phyloP scores from a whole-genome alignment of 371 early-diverging fungal genomes.

The Syncephalis plumigaleata region DNA sequence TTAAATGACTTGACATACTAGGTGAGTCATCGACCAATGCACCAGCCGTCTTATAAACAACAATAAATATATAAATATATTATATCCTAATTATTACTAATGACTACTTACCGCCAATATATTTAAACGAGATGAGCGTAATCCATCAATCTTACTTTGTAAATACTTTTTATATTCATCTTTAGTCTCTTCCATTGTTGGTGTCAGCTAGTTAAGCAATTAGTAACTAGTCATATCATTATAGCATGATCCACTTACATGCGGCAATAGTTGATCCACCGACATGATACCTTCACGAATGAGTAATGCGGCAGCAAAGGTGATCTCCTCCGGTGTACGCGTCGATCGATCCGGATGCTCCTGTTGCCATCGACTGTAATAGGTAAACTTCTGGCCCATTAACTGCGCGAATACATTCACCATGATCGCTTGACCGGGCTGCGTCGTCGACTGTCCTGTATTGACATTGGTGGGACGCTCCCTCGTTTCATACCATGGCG shows the following conservation, averaged over 20 bases:
- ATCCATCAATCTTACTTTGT: background rate
- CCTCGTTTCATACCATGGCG: conserved; percentile 33
- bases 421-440: conserved; percentile 3
- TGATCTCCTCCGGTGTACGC: conserved; percentile 15
- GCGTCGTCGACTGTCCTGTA: conserved; percentile 2
- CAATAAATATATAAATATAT: background rate
- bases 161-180: conserved; percentile 23
- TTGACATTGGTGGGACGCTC: too few species aligned
- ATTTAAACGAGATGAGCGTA: background rate
- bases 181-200: conserved; percentile 31
- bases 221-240: background rate
- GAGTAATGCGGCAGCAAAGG: conserved; percentile 16
- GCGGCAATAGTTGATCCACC: conserved; percentile 54
- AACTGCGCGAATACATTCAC: conserved; percentile 42
- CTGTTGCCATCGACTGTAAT: conserved; percentile 4
- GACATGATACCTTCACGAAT: conserved; percentile 41
- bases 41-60: conserved; percentile 13
- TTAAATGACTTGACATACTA: background rate
- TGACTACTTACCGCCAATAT: background rate
- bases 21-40: conserved; percentile 17
- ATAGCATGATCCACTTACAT: conserved; percentile 12
- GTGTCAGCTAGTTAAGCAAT: conserved; percentile 19
- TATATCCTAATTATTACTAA: background rate
- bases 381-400: conserved; percentile 72
- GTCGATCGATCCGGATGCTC: conserved; percentile 4